Base-by-base conservation (phyloP, 2,329 filamentous ascomycete species). In the Calonectria hawksworthii region DNA sequence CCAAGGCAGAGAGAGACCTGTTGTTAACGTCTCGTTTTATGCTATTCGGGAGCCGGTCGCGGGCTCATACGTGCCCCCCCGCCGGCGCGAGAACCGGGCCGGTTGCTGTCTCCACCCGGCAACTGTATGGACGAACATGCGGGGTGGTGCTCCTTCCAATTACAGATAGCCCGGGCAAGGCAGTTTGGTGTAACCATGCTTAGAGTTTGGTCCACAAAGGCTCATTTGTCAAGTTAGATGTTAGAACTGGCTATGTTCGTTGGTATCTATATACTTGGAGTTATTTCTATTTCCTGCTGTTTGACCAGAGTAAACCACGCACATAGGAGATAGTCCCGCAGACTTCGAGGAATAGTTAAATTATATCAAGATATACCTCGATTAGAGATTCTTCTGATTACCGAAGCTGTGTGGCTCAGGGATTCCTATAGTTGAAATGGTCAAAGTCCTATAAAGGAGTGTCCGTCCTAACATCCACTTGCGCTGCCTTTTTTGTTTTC, bases 61-160 rank as follows among this genome's bases (percentile, higher is more conserved):
- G 11, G n/a, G n/a, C n/a, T n/a, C n/a, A n/a, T n/a, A n/a, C n/a
- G n/a, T n/a, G n/a, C n/a, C 56, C 8, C 26, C 23, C 16, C 34
- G 61, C 16, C 38, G 61, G 38, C 26, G 38, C 23, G 14, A 30
- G 18, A 34, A 59, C 67, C 54, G 67, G 67, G 14, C 67, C 67
- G 67, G 51, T 70, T 41, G 52, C 54, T 38, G 67, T 23, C 67
- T 54, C 67, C 47, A 56, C 67, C 41, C 67, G 54, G 67, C 54
- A 44, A 30, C 23, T 38, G 36, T 32, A n/a, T 34, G 44, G 44
- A 36, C 11, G 30, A 32, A 34, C n/a, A 47, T 44, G 51, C 52
- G 51, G 34, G 66, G 52, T n/a, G 52, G 28, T 36, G 54, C 32
- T 36, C 56, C 56, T 36, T 61, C 56, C n/a, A 38, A 61, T 36